A percentile compares a stretch with the other conserved stretches of the same genome.
Evolutionary conservation across 768 basidiomycete genomes (phyloP).

Genomic region (Rhodosporidiobolus odoratus): DNA sequence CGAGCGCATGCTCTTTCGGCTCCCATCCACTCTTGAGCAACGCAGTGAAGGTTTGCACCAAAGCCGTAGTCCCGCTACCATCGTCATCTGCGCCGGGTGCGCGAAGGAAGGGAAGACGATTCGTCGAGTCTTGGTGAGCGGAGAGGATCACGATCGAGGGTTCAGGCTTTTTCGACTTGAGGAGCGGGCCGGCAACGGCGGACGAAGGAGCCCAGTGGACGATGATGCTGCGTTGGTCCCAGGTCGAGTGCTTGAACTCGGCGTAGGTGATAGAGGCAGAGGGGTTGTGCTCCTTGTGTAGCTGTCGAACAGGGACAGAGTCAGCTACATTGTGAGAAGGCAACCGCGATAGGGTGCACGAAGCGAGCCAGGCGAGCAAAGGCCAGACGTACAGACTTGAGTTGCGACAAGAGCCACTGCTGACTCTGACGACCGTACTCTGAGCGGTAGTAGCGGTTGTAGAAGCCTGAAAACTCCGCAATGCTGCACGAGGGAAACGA

Average conservation of each 20-base stretch:
- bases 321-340: too few relatives aligned
- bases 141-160: constrained; percentile 44
- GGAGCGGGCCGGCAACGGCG: constrained; percentile 1
- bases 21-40: constrained; percentile 44
- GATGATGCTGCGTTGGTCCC: constrained; percentile 45
- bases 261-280: constrained; percentile 25
- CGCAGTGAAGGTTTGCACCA: constrained; percentile 46
- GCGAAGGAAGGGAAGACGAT: constrained; percentile 49
- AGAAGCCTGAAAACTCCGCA: constrained; percentile 35
- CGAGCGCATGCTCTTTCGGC: constrained; percentile 46
- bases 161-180: too few relatives aligned
- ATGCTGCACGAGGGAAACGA: not conserved
- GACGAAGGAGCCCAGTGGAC: constrained; percentile 43
- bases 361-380: not conserved
- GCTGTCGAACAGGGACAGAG: too few relatives aligned
- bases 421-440: constrained; percentile 47
- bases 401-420: constrained; percentile 45
- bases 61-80: constrained; percentile 47
- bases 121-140: constrained; percentile 46
- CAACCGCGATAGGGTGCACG: not conserved
- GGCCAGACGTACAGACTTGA: constrained; percentile 42
- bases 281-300: constrained; percentile 9
- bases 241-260: constrained; percentile 46
- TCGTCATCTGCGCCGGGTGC: constrained; percentile 50
- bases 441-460: constrained; percentile 49